Evolutionary conservation across 2,329 filamentous ascomycete genomes (phyloP).

Genomic region (Trematosphaeria pertusa): DNA sequence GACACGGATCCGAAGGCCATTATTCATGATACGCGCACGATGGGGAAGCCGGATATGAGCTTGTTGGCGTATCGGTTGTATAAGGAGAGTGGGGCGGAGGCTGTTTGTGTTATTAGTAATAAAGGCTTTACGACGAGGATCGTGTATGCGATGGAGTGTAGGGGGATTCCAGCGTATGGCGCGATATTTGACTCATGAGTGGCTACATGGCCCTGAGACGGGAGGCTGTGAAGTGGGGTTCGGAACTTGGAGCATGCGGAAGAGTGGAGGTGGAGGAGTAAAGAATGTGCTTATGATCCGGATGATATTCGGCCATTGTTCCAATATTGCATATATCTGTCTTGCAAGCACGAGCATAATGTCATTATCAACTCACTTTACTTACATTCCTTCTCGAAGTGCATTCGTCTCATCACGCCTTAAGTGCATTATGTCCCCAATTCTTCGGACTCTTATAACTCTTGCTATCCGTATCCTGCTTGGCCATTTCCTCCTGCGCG

Average conservation of each 20-base stretch:
- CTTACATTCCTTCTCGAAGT: too few relatives aligned
- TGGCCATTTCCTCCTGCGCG: constrained; percentile 66
- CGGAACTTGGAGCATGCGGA: too few relatives aligned
- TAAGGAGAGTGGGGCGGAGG: constrained; percentile 64
- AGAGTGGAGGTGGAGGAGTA: too few relatives aligned
- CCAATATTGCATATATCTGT: too few relatives aligned
- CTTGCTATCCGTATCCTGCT: constrained; percentile 62
- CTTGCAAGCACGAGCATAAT: too few relatives aligned
- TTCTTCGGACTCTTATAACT: constrained; percentile 57
- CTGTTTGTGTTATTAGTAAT: constrained; percentile 77
- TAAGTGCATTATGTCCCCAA: constrained; percentile 46
- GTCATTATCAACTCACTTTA: too few relatives aligned
- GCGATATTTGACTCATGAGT: constrained; percentile 79
- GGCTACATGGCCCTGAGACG: too few relatives aligned
- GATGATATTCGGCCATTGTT: too few relatives aligned
- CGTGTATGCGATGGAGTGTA: constrained; percentile 72
- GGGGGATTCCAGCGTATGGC: constrained; percentile 73
- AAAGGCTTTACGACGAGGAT: constrained; percentile 72
- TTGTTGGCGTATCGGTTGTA: constrained; percentile 63
- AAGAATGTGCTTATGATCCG: too few relatives aligned
- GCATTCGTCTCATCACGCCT: too few relatives aligned
- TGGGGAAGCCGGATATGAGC: constrained; percentile 69
- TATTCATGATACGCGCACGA: constrained; percentile 70
- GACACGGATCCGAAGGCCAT: constrained; percentile 68
- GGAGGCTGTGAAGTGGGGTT: too few relatives aligned